Evolutionary conservation across 2,329 filamentous ascomycete genomes (phyloP).

Genomic region (Pseudopithomyces chartarum): DNA sequence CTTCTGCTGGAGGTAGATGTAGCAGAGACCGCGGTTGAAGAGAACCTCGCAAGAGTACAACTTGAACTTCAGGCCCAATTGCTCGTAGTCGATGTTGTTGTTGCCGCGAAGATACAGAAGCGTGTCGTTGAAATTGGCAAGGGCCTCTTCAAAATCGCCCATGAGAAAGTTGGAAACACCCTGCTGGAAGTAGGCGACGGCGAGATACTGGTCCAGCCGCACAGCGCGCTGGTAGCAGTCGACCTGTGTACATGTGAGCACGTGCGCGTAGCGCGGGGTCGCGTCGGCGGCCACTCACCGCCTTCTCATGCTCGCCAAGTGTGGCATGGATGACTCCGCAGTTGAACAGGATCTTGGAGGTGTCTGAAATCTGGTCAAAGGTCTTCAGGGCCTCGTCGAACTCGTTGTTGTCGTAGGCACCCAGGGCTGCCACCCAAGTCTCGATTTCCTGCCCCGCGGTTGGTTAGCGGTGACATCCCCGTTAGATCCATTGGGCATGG

Average conservation of each 20-base stretch:
- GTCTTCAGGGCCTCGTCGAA: slow-evolving; percentile 86
- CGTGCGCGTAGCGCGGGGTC: slow-evolving; percentile 5
- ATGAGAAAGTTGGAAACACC: slow-evolving; percentile 97
- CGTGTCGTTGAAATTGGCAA: slow-evolving; percentile 99
- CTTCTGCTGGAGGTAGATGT: slow-evolving; percentile 93
- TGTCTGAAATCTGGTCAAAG: slow-evolving; percentile 89
- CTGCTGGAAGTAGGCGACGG: slow-evolving; percentile 97
- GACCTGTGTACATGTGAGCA: slow-evolving; percentile 63
- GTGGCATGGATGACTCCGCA: slow-evolving; percentile 98
- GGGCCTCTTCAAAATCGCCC: slow-evolving; percentile 94
- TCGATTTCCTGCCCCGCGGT: slow-evolving; percentile 81
- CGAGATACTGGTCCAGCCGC: slow-evolving; percentile 89
- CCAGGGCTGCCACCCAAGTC: slow-evolving; percentile 92
- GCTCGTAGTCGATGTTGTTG: slow-evolving; percentile 96
- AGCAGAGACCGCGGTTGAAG: slow-evolving; percentile 96
- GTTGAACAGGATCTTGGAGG: slow-evolving; percentile 98
- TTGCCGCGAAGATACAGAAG: slow-evolving; percentile 93
- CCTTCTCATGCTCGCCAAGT: slow-evolving; percentile 91
- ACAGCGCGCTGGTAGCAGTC: slow-evolving; percentile 94
- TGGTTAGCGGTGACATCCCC: slow-evolving; percentile 30
- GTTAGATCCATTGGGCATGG: slow-evolving; percentile 15
- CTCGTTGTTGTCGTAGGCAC: slow-evolving; percentile 94
- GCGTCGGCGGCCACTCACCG: slow-evolving; percentile 63
- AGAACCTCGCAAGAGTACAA: slow-evolving; percentile 96
- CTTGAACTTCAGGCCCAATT: slow-evolving; percentile 93